Percentiles rank a stretch among this genome's conserved stretches.
phyloP scores from a whole-genome alignment of 2,329 filamentous ascomycete species.

The Leptoxyphium fumago region DNA sequence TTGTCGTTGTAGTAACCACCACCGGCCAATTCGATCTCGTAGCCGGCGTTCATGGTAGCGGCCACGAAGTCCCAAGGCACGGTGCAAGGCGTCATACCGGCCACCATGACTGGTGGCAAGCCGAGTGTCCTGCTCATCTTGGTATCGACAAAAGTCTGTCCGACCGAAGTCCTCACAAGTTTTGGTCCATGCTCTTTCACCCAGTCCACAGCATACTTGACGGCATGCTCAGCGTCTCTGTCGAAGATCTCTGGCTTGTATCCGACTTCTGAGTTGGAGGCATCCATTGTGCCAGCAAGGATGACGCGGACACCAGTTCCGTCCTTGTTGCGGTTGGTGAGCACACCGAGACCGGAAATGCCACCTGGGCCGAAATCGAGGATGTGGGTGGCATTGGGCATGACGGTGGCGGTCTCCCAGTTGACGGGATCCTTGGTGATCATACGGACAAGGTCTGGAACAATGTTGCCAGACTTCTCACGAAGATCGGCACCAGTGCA shows the following conservation, averaged over 20 bases:
- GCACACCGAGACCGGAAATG: slow-evolving; percentile 84
- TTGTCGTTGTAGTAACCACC: slow-evolving; percentile 79
- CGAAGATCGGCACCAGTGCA: slow-evolving; percentile 77
- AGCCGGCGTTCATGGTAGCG: slow-evolving; percentile 88
- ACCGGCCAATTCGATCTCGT: slow-evolving; percentile 79
- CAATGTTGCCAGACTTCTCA: slow-evolving; percentile 52
- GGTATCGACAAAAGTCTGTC: slow-evolving; percentile 85
- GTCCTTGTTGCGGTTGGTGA: slow-evolving; percentile 98
- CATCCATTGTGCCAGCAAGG: slow-evolving; percentile 82
- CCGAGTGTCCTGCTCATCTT: slow-evolving; percentile 86
- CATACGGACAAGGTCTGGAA: slow-evolving; percentile 75
- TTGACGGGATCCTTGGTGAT: slow-evolving; percentile 90
- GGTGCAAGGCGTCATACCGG: slow-evolving; percentile 85
- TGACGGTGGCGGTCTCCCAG: slow-evolving; percentile 90
- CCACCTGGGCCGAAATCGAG: slow-evolving; percentile 94
- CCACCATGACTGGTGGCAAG: slow-evolving; percentile 75
- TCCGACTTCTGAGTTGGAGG: slow-evolving; percentile 77
- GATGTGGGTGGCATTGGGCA: slow-evolving; percentile 82
- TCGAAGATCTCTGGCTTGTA: slow-evolving; percentile 98
- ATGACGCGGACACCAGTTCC: slow-evolving; percentile 95
- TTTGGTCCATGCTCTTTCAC: slow-evolving; percentile 93
- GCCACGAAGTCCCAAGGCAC: slow-evolving; percentile 86
- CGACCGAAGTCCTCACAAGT: slow-evolving; percentile 75
- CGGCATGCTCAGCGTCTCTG: slow-evolving; percentile 82
- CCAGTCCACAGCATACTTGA: slow-evolving; percentile 94